A percentile compares a stretch with the other conserved stretches of the same genome.
These are phyloP conservation scores for Sclerospora graminicola DNA, from an alignment of 352 stramenopile genomes.

Conservation along the genomic window DNA sequence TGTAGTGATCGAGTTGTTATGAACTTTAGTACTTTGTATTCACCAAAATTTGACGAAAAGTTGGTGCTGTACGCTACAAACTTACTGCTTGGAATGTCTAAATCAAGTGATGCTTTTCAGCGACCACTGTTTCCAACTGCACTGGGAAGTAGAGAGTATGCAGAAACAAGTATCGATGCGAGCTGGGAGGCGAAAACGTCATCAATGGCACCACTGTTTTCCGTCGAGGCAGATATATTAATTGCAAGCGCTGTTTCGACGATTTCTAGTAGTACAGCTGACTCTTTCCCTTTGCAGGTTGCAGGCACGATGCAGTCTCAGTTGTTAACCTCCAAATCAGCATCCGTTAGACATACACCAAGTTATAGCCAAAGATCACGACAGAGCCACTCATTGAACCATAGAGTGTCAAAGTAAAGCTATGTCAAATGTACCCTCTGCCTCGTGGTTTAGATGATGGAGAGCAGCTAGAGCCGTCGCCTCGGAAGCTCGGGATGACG, in stretches of 20 bases:
- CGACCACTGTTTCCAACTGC: slow-evolving; percentile 36
- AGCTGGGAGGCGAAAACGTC: slow-evolving; percentile 55
- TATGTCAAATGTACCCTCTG: too few species aligned
- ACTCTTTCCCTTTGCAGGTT: slow-evolving; percentile 6
- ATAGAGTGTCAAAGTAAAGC: neutral
- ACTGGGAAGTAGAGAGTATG: slow-evolving; percentile 33
- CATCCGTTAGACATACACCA: slow-evolving; percentile 1
- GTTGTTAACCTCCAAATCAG: slow-evolving; percentile 20
- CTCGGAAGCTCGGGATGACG: too few species aligned
- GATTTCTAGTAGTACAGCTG: neutral
- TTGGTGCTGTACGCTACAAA: slow-evolving; percentile 67
- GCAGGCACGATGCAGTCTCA: slow-evolving; percentile 34
- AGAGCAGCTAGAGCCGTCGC: too few species aligned
- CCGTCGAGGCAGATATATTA: slow-evolving; percentile 51
- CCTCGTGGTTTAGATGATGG: too few species aligned
- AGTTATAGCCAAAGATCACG: slow-evolving; percentile 3
- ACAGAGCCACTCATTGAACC: too few species aligned
- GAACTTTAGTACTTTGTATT: slow-evolving; percentile 42
- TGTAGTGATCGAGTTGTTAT: slow-evolving; percentile 35
- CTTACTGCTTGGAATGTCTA: slow-evolving; percentile 32
- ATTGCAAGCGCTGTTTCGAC: slow-evolving; percentile 3
- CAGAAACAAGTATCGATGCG: slow-evolving; percentile 48
- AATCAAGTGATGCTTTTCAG: slow-evolving; percentile 19
- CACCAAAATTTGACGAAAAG: slow-evolving; percentile 32
- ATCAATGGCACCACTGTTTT: slow-evolving; percentile 72